phyloP scores from a whole-genome alignment of 1,284 basidiomycete species.

The Coniferiporia sulphurascens region DNA sequence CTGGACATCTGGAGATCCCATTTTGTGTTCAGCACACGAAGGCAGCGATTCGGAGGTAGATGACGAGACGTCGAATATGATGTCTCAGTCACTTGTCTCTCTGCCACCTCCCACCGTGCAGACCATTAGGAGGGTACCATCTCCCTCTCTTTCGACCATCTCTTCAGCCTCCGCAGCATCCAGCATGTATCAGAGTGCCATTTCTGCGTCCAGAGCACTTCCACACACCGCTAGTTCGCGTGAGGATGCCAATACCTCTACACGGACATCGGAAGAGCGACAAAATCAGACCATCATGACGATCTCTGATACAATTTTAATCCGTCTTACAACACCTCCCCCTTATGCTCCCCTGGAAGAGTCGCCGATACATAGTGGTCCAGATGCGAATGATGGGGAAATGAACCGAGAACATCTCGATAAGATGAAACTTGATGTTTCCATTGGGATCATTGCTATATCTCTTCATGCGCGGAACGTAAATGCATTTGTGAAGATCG shows the following conservation, averaged over 20 bases:
- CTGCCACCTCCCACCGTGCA: slow-evolving; percentile 35
- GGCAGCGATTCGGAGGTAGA: slow-evolving; percentile 40
- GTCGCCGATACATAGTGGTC: slow-evolving; percentile 7
- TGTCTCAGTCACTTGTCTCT: slow-evolving; percentile 70
- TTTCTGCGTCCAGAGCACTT: slow-evolving; percentile 36
- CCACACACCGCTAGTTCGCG: background rate
- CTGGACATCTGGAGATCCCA: background rate
- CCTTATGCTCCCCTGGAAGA: slow-evolving; percentile 6
- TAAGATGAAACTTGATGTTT: slow-evolving; percentile 32
- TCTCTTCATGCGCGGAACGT: slow-evolving; percentile 51
- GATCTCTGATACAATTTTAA: slow-evolving; percentile 49
- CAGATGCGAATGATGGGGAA: slow-evolving; percentile 20
- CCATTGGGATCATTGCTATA: slow-evolving; percentile 46
- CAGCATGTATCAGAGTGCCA: slow-evolving; percentile 72
- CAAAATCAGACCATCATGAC: slow-evolving; percentile 38
- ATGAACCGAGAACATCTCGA: background rate
- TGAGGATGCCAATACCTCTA: slow-evolving; percentile 16
- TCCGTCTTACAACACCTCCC: slow-evolving; percentile 44
- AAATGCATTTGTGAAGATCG: slow-evolving; percentile 40
- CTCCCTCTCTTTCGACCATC: slow-evolving; percentile 38
- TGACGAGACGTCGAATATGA: slow-evolving; percentile 57
- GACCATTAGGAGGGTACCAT: slow-evolving; percentile 33
- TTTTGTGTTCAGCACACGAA: background rate
- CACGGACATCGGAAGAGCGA: slow-evolving; percentile 1
- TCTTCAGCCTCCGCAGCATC: slow-evolving; percentile 37